Conservation (phyloP, 2,329 filamentous ascomycete genomes). For the Aspergillus chevalieri region DNA sequence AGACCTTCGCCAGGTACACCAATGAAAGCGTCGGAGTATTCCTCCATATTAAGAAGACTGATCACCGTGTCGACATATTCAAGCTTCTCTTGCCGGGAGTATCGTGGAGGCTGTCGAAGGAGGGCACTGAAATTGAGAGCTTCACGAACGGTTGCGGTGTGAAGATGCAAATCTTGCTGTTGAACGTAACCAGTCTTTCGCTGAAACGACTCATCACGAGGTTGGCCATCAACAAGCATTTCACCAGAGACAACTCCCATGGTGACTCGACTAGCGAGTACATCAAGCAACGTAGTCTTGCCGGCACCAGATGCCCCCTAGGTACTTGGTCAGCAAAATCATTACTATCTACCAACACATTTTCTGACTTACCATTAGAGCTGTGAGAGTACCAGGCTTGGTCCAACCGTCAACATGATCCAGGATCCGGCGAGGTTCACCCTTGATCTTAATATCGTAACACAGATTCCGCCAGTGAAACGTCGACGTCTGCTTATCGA, state of each 20-base stretch:
- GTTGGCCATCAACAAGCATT: constrained; percentile 71
- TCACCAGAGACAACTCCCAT: constrained; percentile 88
- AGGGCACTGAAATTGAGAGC: constrained; percentile 79
- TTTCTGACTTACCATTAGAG: constrained; percentile 53
- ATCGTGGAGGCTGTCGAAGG: constrained; percentile 71
- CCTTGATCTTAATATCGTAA: constrained; percentile 77
- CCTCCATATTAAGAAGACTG: constrained; percentile 80
- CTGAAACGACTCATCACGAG: constrained; percentile 75
- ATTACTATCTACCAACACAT: no score
- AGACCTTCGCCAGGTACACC: constrained; percentile 80
- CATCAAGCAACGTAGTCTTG: constrained; percentile 85
- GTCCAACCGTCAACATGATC: constrained; percentile 90
- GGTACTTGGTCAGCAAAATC: no score
- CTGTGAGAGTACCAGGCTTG: constrained; percentile 83
- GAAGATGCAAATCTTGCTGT: constrained; percentile 83
- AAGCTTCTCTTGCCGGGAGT: constrained; percentile 70
- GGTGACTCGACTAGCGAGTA: constrained; percentile 74
- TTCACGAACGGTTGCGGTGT: constrained; percentile 80
- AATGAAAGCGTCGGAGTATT: constrained; percentile 83
- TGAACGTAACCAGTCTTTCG: constrained; percentile 89
- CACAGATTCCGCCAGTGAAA: constrained; percentile 84
- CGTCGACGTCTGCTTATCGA: constrained; percentile 64
- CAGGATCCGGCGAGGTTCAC: constrained; percentile 66
- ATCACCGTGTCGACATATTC: constrained; percentile 88
- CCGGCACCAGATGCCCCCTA: constrained; percentile 78